Conservation (phyloP, 495 filamentous ascomycete genomes). For the Penicillium cinerascens region DNA sequence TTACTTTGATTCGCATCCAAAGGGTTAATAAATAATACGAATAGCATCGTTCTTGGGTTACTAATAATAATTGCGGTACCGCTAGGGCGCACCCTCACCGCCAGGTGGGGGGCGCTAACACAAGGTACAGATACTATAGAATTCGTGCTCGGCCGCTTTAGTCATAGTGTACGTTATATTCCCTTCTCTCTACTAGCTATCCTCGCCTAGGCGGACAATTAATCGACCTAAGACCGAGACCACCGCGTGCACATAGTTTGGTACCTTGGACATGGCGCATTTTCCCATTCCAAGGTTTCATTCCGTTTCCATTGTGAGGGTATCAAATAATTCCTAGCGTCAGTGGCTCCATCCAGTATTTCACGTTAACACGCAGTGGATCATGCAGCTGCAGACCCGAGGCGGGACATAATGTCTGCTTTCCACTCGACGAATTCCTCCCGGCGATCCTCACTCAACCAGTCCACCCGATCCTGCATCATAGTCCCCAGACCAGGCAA, state of each 20-base stretch:
- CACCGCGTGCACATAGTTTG: neutral
- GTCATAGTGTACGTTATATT: too few relatives aligned
- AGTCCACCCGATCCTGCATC: slow-evolving; percentile 83
- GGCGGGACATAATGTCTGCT: slow-evolving; percentile 52
- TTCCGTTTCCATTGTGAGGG: slow-evolving; percentile 11
- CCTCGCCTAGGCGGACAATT: too few relatives aligned
- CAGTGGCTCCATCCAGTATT: neutral
- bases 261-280: neutral
- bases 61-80: too few relatives aligned
- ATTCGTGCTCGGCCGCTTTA: too few relatives aligned
- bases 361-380: neutral
- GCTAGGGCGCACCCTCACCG: too few relatives aligned
- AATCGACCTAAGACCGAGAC: too few relatives aligned
- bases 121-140: too few relatives aligned
- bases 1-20: too few relatives aligned
- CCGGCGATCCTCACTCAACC: slow-evolving; percentile 64
- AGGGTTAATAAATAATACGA: too few relatives aligned
- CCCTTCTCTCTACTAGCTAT: too few relatives aligned
- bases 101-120: too few relatives aligned
- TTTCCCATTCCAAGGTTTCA: neutral
- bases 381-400: slow-evolving; percentile 24
- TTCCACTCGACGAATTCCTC: slow-evolving; percentile 74
- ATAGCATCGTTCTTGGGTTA: too few relatives aligned
- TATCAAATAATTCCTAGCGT: slow-evolving; percentile 21
- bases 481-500: slow-evolving; percentile 67